phyloP scores from a whole-genome alignment of 1,139 yeast genomes.

The Taphrina pruni region DNA sequence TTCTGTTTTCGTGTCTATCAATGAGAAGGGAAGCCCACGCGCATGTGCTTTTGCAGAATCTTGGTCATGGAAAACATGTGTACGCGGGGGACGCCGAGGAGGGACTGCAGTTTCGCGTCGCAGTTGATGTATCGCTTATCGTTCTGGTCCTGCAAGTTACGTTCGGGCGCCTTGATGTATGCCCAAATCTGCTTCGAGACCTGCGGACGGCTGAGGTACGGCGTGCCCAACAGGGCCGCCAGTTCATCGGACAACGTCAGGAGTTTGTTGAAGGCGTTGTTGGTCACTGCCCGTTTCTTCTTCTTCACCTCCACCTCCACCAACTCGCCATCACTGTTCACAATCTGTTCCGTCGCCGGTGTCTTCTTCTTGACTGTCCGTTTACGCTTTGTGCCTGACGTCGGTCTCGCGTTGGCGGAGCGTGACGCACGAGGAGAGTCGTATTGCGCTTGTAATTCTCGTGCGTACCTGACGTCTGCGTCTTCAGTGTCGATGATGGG shows the following conservation, averaged over 20 bases:
- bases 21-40: background rate
- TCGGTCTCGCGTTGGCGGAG: conserved; percentile 28
- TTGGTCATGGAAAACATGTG: conserved; percentile 75
- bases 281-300: conserved; percentile 44
- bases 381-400: conserved; percentile 49
- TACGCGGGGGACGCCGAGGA: conserved; percentile 60
- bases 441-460: conserved; percentile 18
- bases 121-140: conserved; percentile 72
- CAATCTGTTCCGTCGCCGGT: conserved; percentile 26
- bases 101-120: conserved; percentile 64
- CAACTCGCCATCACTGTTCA: conserved; percentile 29
- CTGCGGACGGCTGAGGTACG: conserved; percentile 65
- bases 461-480: conserved; percentile 32
- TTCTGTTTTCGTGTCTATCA: too few relatives aligned
- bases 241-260: conserved; percentile 61
- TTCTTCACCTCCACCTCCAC: conserved; percentile 24
- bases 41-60: conserved; percentile 44
- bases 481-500: conserved; percentile 51
- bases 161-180: conserved; percentile 65
- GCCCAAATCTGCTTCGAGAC: conserved; percentile 76
- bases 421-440: conserved; percentile 42
- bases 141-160: conserved; percentile 65
- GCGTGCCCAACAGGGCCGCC: conserved; percentile 55
- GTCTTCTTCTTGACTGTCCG: conserved; percentile 50
- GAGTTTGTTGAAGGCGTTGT: conserved; percentile 48